phyloP scores from a whole-genome alignment of 768 basidiomycete genomes.

The Trametes cinnabarina region DNA sequence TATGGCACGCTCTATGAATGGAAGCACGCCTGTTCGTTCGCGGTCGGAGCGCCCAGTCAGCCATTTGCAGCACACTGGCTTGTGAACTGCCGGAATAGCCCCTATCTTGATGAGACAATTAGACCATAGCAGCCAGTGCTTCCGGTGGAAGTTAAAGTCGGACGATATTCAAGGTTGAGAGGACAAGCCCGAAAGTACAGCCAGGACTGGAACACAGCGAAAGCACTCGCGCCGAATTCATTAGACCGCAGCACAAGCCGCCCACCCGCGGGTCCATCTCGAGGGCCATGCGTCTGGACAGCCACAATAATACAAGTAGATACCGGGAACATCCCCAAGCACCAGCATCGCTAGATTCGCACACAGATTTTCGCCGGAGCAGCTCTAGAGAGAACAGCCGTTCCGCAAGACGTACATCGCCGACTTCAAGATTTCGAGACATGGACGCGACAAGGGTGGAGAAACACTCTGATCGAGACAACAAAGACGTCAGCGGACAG shows the following conservation, averaged over 20 bases:
- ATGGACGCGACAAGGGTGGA: neutral
- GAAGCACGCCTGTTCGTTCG: neutral
- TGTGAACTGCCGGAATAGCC: no score
- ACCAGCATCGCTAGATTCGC: neutral
- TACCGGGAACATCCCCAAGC: neutral
- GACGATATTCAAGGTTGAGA: neutral
- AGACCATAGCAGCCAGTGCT: no score
- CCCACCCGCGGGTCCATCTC: constrained; percentile 9
- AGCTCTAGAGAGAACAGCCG: neutral
- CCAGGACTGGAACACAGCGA: neutral
- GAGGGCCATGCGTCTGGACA: constrained; percentile 7
- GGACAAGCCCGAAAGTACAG: neutral
- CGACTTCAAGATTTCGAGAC: neutral
- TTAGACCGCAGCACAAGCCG: neutral
- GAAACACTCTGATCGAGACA: neutral
- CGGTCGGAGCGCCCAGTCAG: neutral
- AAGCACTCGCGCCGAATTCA: neutral
- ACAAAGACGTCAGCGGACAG: neutral
- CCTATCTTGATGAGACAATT: no score
- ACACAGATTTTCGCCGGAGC: neutral
- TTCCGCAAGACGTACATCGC: neutral
- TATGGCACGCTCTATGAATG: neutral
- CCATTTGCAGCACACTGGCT: neutral
- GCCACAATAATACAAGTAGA: neutral
- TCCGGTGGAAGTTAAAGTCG: no score